These are phyloP conservation scores for Phytophthora podocarpi DNA, from an alignment of 352 stramenopile genomes.

Conservation along the genomic window DNA sequence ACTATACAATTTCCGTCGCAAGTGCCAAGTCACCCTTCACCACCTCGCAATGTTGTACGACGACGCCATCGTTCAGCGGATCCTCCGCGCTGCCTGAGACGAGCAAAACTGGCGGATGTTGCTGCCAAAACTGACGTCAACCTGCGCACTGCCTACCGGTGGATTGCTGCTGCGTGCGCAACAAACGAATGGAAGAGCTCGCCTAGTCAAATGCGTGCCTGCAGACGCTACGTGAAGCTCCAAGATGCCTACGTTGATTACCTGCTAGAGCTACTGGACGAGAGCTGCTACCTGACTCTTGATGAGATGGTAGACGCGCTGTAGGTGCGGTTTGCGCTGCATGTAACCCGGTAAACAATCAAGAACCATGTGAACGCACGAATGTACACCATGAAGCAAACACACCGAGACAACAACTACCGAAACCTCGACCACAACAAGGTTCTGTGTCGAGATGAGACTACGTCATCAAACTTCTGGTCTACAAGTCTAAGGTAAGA, in stretches of 20 bases:
- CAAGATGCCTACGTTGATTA: not conserved
- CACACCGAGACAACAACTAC: slow-evolving; percentile 3
- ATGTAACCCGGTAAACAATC: not conserved
- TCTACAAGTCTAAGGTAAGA: too few relatives aligned
- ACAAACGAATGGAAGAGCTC: not conserved
- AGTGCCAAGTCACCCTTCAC: too few relatives aligned
- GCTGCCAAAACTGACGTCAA: slow-evolving; percentile 2
- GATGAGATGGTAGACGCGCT: not conserved
- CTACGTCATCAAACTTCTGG: too few relatives aligned
- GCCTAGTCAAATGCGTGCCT: not conserved
- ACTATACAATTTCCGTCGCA: too few relatives aligned
- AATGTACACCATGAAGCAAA: slow-evolving; percentile 3
- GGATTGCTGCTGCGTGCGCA: not conserved
- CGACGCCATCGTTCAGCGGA: not conserved
- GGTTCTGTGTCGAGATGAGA: too few relatives aligned
- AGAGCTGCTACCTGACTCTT: not conserved
- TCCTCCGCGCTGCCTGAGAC: not conserved
- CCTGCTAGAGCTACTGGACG: not conserved
- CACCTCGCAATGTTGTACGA: too few relatives aligned
- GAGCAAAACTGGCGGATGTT: slow-evolving; percentile 2
- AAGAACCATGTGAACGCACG: not conserved
- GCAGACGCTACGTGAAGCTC: slow-evolving; percentile 1
- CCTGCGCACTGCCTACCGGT: slow-evolving; percentile 1
- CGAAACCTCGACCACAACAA: too few relatives aligned
- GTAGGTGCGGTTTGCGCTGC: not conserved